Evolutionary conservation across 768 basidiomycete genomes (phyloP).

Genomic region (Megacollybia marginata): DNA sequence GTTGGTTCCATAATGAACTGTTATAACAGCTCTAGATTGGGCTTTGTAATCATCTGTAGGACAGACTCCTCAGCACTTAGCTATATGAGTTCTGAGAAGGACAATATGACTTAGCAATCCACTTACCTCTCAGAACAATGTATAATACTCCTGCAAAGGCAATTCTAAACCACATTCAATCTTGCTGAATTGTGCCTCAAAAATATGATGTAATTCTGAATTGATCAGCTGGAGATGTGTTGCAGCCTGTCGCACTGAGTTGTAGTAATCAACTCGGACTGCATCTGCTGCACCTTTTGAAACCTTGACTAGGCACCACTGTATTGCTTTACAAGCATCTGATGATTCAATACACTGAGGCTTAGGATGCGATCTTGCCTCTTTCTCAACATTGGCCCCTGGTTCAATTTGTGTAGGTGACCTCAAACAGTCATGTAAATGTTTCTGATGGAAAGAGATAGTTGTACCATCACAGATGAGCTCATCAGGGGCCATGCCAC

Average conservation of each 20-base stretch:
- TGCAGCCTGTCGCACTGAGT: no score
- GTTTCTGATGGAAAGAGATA: slow-evolving; percentile 20
- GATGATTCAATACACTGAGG: slow-evolving; percentile 5
- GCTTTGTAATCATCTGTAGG: not conserved
- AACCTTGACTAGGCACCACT: no score
- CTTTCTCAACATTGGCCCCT: slow-evolving; percentile 2
- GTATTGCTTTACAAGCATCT: no score
- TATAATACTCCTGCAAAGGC: no score
- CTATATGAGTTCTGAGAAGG: no score
- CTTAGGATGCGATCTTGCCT: not conserved
- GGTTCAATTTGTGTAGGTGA: slow-evolving; percentile 17
- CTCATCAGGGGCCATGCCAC: slow-evolving; percentile 18
- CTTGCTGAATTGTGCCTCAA: no score
- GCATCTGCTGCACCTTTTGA: no score
- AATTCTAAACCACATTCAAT: no score
- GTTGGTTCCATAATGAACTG: not conserved
- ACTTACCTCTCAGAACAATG: no score
- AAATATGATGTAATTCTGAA: no score
- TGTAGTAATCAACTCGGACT: no score
- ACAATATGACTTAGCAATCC: not conserved
- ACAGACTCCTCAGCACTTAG: not conserved
- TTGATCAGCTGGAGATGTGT: no score
- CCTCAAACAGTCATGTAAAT: slow-evolving; percentile 13
- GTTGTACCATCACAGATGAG: slow-evolving; percentile 27
- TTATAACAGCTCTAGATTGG: not conserved